Base-by-base conservation (phyloP, 1,284 basidiomycete genomes). In the Sanghuangporus weigelae region DNA sequence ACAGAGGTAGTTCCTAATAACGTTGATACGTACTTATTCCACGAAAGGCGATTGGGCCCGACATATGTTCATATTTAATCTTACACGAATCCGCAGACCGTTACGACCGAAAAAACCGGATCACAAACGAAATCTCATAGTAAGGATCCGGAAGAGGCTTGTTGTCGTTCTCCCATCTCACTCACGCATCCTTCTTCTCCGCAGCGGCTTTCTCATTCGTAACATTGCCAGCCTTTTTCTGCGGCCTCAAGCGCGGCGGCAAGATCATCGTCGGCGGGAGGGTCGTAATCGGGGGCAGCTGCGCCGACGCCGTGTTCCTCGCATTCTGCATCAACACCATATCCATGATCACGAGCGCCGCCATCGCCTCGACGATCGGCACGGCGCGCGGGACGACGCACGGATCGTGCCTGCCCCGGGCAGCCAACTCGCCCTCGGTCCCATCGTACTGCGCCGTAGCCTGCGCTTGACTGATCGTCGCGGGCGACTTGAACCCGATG, bases 341-440 rank as follows among this genome's bases (percentile, higher is more conserved):
- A 74, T 99, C 97, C 90, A 99, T 95, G 70, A 98, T 82, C 66
- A 97, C 96, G 51, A 99, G 81, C 21, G 92, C 90, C 0, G 96
- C 95, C 97, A 99, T 99, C 1, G 94, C 88, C 79, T 99, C 97
- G 36, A 99, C 96, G 71, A 99, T 99, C 49, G 97, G 96, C 26
- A 99, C 95, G 7, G 97, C 97, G 49, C 93, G 88, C 38, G 97
- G 96, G 7, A 99, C 95, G 54, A 99, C 97, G 73, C 97, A 99
- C 11, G 97, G 96, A 75, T 98, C 96, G 76, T 98, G 96, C 64
- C 97, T 84, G 10, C 97, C 97, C 55, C 95, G 84, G 31, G 96
- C 92, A 39, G 93, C 94, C 53, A 99, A 84, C 38, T 85, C 85
- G 36, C 97, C 97, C 0, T 84, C 78, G 16, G 89, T 91, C 42